phyloP scores from a whole-genome alignment of 2,329 filamentous ascomycete species.

The Exophiala alcalophila region DNA sequence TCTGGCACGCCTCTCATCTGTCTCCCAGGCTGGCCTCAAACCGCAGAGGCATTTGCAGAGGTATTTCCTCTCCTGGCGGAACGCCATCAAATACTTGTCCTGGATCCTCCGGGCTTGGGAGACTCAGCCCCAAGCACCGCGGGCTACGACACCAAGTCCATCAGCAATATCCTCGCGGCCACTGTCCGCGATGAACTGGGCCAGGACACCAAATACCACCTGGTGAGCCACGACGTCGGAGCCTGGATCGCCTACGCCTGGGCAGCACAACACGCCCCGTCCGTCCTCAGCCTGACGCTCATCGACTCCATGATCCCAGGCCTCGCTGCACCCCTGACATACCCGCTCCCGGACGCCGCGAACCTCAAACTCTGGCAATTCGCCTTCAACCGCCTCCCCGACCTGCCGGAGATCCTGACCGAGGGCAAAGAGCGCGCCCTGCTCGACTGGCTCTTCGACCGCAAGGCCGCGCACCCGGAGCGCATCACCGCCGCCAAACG shows the following conservation, averaged over 20 bases:
- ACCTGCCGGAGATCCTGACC: conserved; percentile 31
- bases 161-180: conserved; percentile 30
- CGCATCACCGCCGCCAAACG: conserved; percentile 8
- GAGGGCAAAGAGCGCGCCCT: conserved; percentile 29
- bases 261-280: conserved; percentile 29
- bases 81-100: conserved; percentile 29
- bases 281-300: conserved; percentile 30
- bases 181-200: conserved; percentile 10
- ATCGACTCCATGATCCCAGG: conserved; percentile 29
- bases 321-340: conserved; percentile 24
- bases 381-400: conserved; percentile 32
- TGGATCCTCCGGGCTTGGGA: conserved; percentile 31
- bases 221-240: conserved; percentile 33
- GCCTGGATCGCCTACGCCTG: conserved; percentile 32
- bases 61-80: conserved; percentile 30
- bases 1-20: conserved; percentile 29
- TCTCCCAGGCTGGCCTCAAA: conserved; percentile 32
- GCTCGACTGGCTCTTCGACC: conserved; percentile 31
- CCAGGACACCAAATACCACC: conserved; percentile 27
- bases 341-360: conserved; percentile 24
- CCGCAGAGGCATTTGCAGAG: conserved; percentile 31
- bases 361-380: conserved; percentile 33
- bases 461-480: conserved; percentile 27
- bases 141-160: conserved; percentile 30
- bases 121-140: conserved; percentile 26